phyloP scores from a whole-genome alignment of 192 early-diverging fungal species.

The Coemansia sp. region DNA sequence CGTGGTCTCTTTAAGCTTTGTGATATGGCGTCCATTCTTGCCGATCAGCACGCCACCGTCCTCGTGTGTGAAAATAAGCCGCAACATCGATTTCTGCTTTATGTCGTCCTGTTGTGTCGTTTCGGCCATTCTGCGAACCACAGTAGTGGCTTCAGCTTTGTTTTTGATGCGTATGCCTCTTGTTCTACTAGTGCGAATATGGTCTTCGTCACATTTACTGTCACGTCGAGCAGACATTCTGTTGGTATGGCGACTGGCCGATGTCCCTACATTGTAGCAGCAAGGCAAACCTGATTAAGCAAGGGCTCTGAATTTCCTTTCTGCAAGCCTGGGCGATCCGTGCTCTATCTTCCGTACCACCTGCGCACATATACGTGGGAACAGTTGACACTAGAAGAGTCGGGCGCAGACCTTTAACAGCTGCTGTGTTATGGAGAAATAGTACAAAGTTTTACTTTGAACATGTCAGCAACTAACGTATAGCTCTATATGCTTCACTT shows the following conservation, averaged over 20 bases:
- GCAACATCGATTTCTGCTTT: constrained; percentile 5
- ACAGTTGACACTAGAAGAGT: neutral
- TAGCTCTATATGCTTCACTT: no score
- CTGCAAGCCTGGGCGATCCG: neutral
- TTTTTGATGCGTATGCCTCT: neutral
- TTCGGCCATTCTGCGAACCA: neutral
- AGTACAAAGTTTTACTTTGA: no score
- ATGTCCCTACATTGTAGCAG: neutral
- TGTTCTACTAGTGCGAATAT: neutral
- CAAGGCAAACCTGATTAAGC: neutral
- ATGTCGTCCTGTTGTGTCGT: neutral
- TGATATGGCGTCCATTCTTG: constrained; percentile 44
- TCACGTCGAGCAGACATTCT: constrained; percentile 5
- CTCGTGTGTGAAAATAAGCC: constrained; percentile 35
- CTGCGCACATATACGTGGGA: neutral
- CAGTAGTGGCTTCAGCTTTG: neutral
- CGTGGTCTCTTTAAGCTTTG: constrained; percentile 45
- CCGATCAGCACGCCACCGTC: constrained; percentile 54
- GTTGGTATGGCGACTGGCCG: neutral
- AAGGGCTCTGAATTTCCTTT: neutral
- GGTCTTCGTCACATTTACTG: neutral
- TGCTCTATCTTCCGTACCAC: neutral
- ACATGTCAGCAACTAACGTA: no score
- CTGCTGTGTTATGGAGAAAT: neutral
- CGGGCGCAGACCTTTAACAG: neutral